A percentile compares a stretch with the other conserved stretches of the same genome.
These are phyloP conservation scores for Colletotrichum tabaci DNA, from an alignment of 2,329 filamentous ascomycete species.

Conservation along the genomic window DNA sequence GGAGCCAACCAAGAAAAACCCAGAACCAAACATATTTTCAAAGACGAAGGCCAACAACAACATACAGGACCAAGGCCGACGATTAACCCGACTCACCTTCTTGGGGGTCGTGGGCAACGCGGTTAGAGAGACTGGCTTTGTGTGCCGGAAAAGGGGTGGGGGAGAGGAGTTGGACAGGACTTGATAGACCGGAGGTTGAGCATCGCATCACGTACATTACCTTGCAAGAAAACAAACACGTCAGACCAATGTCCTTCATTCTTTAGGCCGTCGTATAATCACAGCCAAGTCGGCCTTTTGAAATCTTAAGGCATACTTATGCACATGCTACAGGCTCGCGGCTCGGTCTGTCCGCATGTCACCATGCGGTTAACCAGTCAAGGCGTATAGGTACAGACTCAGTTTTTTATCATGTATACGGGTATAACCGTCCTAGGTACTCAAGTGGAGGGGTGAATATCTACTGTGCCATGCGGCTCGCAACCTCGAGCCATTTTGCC, in stretches of 20 bases:
- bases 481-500: constrained; percentile 16
- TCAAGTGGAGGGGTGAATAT: neutral
- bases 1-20: neutral
- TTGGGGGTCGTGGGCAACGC: neutral
- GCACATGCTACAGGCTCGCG: no score
- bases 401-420: constrained; percentile 15
- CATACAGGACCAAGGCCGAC: neutral
- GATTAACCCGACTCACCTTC: neutral
- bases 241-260: neutral
- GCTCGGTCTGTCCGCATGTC: no score
- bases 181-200: neutral
- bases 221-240: neutral
- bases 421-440: constrained; percentile 36
- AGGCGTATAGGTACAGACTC: no score
- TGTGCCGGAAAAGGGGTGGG: neutral
- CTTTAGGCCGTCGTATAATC: no score
- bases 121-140: neutral
- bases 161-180: neutral
- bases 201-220: constrained; percentile 1
- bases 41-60: neutral
- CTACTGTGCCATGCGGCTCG: neutral
- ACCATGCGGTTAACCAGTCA: no score
- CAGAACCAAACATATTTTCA: no score
- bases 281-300: no score
- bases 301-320: no score